phyloP scores from a whole-genome alignment of 2,329 filamentous ascomycete species.

The Coniochaeta sp. region DNA sequence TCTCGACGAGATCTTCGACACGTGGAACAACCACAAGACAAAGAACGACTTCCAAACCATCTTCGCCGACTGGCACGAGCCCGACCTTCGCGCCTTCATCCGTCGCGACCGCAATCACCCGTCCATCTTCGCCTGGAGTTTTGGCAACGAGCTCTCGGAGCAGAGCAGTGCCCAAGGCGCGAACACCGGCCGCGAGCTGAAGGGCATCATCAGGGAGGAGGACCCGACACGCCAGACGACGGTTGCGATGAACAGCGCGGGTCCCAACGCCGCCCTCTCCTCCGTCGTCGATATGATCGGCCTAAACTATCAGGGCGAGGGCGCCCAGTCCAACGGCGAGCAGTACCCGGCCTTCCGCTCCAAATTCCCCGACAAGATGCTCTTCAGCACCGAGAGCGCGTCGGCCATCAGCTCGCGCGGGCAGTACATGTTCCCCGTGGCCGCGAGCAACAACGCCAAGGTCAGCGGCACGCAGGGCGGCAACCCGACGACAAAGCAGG shows the following conservation, averaged over 20 bases:
- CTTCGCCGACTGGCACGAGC: constrained; percentile 46
- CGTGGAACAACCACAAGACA: constrained; percentile 39
- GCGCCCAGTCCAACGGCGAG: constrained; percentile 19
- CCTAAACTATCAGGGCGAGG: constrained; percentile 50
- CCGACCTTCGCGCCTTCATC: constrained; percentile 43
- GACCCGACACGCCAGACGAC: constrained; percentile 39
- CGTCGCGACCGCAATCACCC: constrained; percentile 48
- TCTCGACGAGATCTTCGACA: constrained; percentile 47
- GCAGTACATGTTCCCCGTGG: constrained; percentile 46
- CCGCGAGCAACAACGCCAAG: constrained; percentile 16
- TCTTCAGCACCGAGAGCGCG: constrained; percentile 33
- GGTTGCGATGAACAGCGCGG: constrained; percentile 38
- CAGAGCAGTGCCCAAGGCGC: constrained; percentile 29
- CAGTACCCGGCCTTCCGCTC: constrained; percentile 35
- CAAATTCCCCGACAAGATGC: constrained; percentile 38
- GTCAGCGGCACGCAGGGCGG: constrained; percentile 31
- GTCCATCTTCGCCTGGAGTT: constrained; percentile 44
- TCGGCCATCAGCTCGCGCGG: constrained; percentile 42
- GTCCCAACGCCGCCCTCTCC: constrained; percentile 29
- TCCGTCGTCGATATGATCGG: constrained; percentile 37
- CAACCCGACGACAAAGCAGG: constrained; percentile 26
- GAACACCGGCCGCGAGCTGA: constrained; percentile 25
- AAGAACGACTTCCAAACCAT: constrained; percentile 43
- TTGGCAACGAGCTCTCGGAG: constrained; percentile 47
- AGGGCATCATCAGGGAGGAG: constrained; percentile 35